phyloP scores from a whole-genome alignment of 148 eudicot species.

The Euryodendron excelsum region DNA sequence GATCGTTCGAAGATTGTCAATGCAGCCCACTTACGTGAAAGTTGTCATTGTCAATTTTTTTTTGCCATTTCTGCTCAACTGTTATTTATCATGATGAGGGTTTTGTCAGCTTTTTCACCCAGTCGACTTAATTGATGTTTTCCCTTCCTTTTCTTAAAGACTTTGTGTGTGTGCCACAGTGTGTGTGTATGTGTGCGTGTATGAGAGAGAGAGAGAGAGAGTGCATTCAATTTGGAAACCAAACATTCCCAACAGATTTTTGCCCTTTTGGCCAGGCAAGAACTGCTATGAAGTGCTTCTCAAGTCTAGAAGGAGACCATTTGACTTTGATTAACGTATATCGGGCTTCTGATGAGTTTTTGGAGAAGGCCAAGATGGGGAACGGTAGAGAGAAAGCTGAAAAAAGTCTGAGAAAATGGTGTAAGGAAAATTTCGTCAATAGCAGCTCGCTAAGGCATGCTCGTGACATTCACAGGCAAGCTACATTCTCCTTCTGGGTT shows the following conservation, averaged over 20 bases:
- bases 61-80: background rate
- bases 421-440: constrained; percentile 84
- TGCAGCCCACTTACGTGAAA: background rate
- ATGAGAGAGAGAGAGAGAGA: background rate
- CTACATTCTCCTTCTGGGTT: background rate
- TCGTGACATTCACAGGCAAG: constrained; percentile 84
- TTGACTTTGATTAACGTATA: constrained; percentile 71
- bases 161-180: background rate
- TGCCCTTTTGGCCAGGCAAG: constrained; percentile 48
- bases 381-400: constrained; percentile 58
- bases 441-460: constrained; percentile 83
- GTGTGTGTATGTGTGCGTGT: background rate
- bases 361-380: constrained; percentile 50
- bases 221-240: background rate
- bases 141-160: background rate
- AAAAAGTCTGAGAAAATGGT: constrained; percentile 75
- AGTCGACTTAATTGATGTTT: background rate
- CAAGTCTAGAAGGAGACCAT: constrained; percentile 89
- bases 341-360: constrained; percentile 64
- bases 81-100: background rate
- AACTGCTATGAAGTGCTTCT: constrained; percentile 62
- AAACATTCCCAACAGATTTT: background rate
- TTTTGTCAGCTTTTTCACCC: background rate
- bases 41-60: background rate
- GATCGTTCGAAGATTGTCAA: background rate